Base-by-base conservation (phyloP, 2,329 filamentous ascomycete species). In the Nemania sp. region DNA sequence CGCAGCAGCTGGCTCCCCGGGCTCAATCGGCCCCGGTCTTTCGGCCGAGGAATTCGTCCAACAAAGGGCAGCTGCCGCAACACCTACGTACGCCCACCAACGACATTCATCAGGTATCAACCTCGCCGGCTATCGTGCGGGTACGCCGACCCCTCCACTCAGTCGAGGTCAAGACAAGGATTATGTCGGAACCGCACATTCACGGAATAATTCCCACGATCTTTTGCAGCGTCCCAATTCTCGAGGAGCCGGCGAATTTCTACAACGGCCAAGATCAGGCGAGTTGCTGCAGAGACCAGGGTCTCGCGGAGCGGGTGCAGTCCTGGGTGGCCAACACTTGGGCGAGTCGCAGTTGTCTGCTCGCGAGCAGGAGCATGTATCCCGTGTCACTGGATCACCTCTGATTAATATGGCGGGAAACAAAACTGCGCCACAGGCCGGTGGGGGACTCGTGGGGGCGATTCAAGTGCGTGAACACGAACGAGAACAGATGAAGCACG, bases 341-440 rank as follows among this genome's bases (percentile, higher is more conserved):
- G 81, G 84, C 60, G 78, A 84, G 21, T 81, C 83, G 0, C 84
- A 88, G 59, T 80, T 97, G n/a, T 92, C 90, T 18, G 92, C 92
- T 17, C 86, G 90, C 15, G 92, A 97, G 74, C 92, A 96, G 73
- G 91, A 96, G 75, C 89, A 96, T 67, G 84, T 96, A n/a, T 90
- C 92, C 10, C 86, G 90, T 39, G 81, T 91, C 67, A 96, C 92
- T 0, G 90, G 90, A 1, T 87, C 87, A 0, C 90, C 92, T 0
- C 79, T 96, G 51, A 84, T 96, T 68, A 87, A 84, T 60, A 79
- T 96, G 72, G 83, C 83, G 4, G 83, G 83, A 51, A 80, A 81
- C 52, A 79, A 79, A 64, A 83, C 81, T 61, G 76, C 78, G 45
- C 78, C 79, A 55, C 76, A 80, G 10, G 73, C 82, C 34, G 84